Base-by-base conservation (phyloP, 176 grass and related monocot genomes). In the Eragrostis curvula region DNA sequence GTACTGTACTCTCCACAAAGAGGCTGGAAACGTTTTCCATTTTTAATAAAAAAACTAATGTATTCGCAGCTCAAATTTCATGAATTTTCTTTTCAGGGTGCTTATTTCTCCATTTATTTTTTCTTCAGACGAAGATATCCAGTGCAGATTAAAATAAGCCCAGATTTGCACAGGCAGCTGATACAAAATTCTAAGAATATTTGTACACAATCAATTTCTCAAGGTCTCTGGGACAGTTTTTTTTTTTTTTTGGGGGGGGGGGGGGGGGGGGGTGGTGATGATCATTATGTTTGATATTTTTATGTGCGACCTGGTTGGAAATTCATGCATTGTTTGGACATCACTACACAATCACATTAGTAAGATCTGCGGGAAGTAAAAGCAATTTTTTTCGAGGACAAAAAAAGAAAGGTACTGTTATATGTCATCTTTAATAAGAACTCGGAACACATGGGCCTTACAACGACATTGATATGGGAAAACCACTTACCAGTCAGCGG, bases 401-500 rank as follows among this genome's bases (percentile, higher is more conserved):
- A n/a, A n/a, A n/a, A n/a, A n/a, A n/a, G n/a, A n/a, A n/a, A 77
- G 3, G 3, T 24, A 29, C 2, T 66, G 20, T 5, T 29, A 58
- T 62, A 79, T 45, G 3, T 69, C 46, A 28, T 17, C 36, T 12
- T 71, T 10, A 44, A 51, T 60, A 66, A 71, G 42, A 60, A 48
- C 58, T 87, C 21, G 58, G 8, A 68, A 63, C 14, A 23, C 17
- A 68, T 46, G 24, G 8, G 1, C 20, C 2, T 0, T 2, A 23
- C 53, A 17, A n/a, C 52, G 71, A 76, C 1, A 36, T 14, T 39
- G 62, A 53, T 68, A 68, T 40, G 25, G 25, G 18, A 36, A 63
- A 81, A 46, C 27, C 78, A 55, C 88, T 86, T 93, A 98, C 93
- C 93, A 98, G 79, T 98, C 96, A 40, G 89, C 88, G 85, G 78